Evolutionary conservation across 2,329 filamentous ascomycete genomes (phyloP), one percentile per base, ranked within the genome.

Genomic region (Aspergillus sp.): DNA sequence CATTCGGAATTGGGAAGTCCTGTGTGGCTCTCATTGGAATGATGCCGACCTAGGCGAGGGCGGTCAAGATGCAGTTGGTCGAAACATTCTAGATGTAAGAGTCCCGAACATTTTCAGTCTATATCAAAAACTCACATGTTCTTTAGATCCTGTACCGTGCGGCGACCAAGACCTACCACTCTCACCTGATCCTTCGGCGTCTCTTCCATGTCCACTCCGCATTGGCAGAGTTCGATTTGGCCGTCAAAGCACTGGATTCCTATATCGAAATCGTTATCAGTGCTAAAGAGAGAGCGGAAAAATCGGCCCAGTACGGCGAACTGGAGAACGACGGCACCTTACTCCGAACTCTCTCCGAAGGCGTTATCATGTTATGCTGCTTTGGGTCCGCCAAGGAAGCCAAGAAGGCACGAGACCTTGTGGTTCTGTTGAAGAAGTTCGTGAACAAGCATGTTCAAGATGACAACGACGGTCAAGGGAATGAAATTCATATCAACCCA

Each of bases 101-200:
- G 42, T 45, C 41, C 9, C 36, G 16, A 16, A 19, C 40, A 42
- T 13, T 42, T 2, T 11, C 11, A 17, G 16, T 19, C 9, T 22
- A 17, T 22, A 24, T 22, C 22, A 14, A 7, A 16, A 16, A 4
- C 22, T 17, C 26, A 17, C 50, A 47, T 43, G 47, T 33, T 10
- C 17, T 42, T 14, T n/a, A 94, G 70, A 89, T 91, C 24, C 79
- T 99, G 6, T 99, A 97, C 71, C 87, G 88, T 36, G 90, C 92
- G 19, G 90, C 93, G 7, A 90, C 88, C 9, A 96, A 94, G 71
- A 96, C 92, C 0, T 99, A 94, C 65, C 94, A 99, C 72, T 99
- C 94, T 1, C 95, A 93, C 1, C 78, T 90, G 9, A 89, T 97
- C 56, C 76, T 99, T 26, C 82, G 93, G 52, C 84, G 92, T 63